Evolutionary conservation across 345 rosid species (phyloP), one percentile per base, ranked within the genome.

Genomic region (Raphanus sativus): DNA sequence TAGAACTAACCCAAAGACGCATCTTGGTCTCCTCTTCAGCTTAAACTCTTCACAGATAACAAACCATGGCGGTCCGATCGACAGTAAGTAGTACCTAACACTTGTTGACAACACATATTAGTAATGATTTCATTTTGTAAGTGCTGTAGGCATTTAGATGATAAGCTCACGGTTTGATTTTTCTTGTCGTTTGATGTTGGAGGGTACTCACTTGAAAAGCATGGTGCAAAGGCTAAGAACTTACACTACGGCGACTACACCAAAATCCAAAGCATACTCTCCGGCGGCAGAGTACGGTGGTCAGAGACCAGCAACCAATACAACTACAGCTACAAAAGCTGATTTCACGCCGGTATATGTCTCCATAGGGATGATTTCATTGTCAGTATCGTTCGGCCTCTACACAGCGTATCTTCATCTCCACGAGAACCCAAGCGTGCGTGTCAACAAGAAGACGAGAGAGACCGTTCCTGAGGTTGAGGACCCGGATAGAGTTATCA

Each of bases 381-480:
- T 86, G 75, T 84, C 97, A 0, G 67, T 76, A 12, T 17, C 80
- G 0, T 81, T 95, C 6, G 99, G 92, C 15, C 48, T 85, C 0
- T 69, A 73, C 86, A 91, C 98, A 6, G 88, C 81, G 28, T 83
- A 65, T 83, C 97, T 75, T 34, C 91, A 95, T 45, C 83, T 95
- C 50, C 11, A 58, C 67, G 61, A 87, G 77, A 81, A 89, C 4
- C 98, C 97, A 0, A 16, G 69, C 1, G 99, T 95, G 52, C 82
- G 87, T 1, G 86, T 87, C 59, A 87, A 55, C 78, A 95, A 88
- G 91, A 88, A 87, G 88, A 69, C 9, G 4, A 81, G 98, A 42
- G 96, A 86, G 89, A 90, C 74, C 0, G n/a, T 92, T 4, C 90
- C 90, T 0, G 99, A 95, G 78, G 80, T 92, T n/a, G 87, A 80